Percentiles rank a stretch among this genome's conserved stretches.
Conservation (phyloP, 2,329 filamentous ascomycete species). For the Parasarocladium wereldwijsianum region DNA sequence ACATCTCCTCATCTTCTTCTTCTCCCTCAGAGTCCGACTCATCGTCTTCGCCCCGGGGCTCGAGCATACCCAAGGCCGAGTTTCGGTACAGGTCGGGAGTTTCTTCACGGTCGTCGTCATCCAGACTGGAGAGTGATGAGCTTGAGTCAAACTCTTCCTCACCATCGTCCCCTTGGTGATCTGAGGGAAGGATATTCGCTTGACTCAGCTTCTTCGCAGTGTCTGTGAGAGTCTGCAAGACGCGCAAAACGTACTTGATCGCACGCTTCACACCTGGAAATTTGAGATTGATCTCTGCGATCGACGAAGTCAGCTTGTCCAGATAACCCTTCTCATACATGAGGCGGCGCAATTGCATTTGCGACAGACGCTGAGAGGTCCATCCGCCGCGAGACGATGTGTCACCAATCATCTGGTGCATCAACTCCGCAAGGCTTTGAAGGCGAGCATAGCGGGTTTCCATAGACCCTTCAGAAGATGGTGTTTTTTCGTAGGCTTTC, state of each 20-base stretch:
- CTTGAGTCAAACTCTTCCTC: constrained; percentile 81
- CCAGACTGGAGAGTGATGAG: constrained; percentile 78
- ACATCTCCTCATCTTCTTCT: constrained; percentile 71
- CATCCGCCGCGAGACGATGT: constrained; percentile 25
- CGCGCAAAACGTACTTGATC: constrained; percentile 89
- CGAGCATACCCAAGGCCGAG: constrained; percentile 88
- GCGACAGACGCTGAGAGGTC: constrained; percentile 37
- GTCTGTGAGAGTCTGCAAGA: constrained; percentile 73
- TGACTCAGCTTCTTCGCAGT: constrained; percentile 79
- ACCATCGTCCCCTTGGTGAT: constrained; percentile 49
- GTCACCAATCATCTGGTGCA: constrained; percentile 80
- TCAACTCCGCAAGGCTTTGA: constrained; percentile 76
- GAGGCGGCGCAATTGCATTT: constrained; percentile 74
- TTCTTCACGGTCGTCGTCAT: constrained; percentile 68
- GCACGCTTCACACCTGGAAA: constrained; percentile 87
- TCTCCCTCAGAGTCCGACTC: constrained; percentile 64
- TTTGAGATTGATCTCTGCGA: constrained; percentile 90
- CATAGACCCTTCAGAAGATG: constrained; percentile 60
- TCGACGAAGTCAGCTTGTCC: constrained; percentile 72
- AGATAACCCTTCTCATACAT: constrained; percentile 99
- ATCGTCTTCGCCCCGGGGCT: constrained; percentile 67
- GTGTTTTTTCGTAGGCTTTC: constrained; percentile 82
- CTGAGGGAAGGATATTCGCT: constrained; percentile 55
- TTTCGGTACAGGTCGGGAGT: constrained; percentile 96
- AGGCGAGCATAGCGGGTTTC: constrained; percentile 81